Evolutionary conservation across 2,329 filamentous ascomycete genomes (phyloP), one percentile per base, ranked within the genome.

Genomic region (Trichoderma lentiforme): DNA sequence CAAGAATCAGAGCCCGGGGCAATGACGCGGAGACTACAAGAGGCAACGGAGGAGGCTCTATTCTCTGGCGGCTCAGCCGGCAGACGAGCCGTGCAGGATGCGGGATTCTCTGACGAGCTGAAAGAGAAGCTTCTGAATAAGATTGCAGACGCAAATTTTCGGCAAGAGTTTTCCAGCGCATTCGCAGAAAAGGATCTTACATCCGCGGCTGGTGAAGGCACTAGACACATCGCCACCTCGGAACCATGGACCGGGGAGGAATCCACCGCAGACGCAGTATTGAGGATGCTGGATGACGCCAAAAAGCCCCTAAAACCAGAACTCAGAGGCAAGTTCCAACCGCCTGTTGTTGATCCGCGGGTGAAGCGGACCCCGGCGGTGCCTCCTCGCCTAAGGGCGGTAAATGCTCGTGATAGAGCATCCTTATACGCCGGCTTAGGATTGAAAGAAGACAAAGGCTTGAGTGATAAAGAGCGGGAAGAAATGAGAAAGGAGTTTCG

Each of bases 251-350:
- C 88, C 0, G 96, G 95, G 3, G 85, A 87, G 14, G 96, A 98
- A 81, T 85, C 84, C 6, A 83, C 91, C 1, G 88, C 91, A 76
- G 94, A 98, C 79, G 87, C 92, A 0, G 90, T 94, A 26, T 83
- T 97, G 63, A 90, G 96, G 36, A 98, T 98, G 92, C 82, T 96
- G 12, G 88, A 93, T 71, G 94, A 97, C 78, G 88, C 93, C 30
- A 89, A 89, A 73, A 94, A 94, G 77, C 92, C 92, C 0, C 83
- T 97, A 63, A 82, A 80, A 15, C 84, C 84, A 4, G 83, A 81
- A 0, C 76, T 87, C 3, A 82, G 88, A 43, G 85, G 85, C 2
- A 84, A 83, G 28, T 80, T 83, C 15, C 82, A 83, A 58, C 83
- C 85, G 0, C 81, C 84, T 9, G 82, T 85, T 0, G 84, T 90